phyloP scores from a whole-genome alignment of 176 grass and related monocot genomes.

The Areca catechu region DNA sequence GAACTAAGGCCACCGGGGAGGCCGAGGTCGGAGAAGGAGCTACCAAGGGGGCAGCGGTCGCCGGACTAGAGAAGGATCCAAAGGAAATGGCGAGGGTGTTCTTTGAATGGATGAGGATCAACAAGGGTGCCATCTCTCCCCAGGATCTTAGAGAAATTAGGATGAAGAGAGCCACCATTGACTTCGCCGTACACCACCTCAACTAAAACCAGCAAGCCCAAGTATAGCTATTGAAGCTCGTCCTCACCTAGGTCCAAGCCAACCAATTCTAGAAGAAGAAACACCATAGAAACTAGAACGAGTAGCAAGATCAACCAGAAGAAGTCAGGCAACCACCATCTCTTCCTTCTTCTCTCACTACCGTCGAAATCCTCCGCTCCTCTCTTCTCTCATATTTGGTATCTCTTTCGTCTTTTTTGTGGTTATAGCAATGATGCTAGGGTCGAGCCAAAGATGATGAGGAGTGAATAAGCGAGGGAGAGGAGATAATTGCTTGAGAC shows the following conservation, averaged over 20 bases:
- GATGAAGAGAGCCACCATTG: slow-evolving; percentile 75
- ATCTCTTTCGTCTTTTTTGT: too few species aligned
- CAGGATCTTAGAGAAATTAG: slow-evolving; percentile 88
- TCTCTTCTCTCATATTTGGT: too few species aligned
- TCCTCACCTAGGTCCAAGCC: slow-evolving; percentile 88
- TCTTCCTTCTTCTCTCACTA: too few species aligned
- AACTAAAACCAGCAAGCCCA: slow-evolving; percentile 44
- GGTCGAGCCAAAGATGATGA: too few species aligned
- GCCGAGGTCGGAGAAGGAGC: too few species aligned
- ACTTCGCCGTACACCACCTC: slow-evolving; percentile 55
- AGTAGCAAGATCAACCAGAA: too few species aligned
- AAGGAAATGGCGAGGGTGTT: slow-evolving; percentile 71
- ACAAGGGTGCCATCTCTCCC: slow-evolving; percentile 64
- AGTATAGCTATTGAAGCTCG: slow-evolving; percentile 82
- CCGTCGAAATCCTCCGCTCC: too few species aligned
- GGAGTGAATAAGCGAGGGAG: too few species aligned
- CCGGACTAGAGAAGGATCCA: background rate
- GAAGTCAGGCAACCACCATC: background rate
- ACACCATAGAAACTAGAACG: background rate
- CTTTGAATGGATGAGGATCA: slow-evolving; percentile 88
- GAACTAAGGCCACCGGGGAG: too few species aligned
- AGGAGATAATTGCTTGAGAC: too few species aligned
- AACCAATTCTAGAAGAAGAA: slow-evolving; percentile 69
- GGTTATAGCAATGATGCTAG: too few species aligned
- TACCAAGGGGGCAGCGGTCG: too few species aligned